phyloP scores from a whole-genome alignment of 352 stramenopile genomes.

The Albugo candida region DNA sequence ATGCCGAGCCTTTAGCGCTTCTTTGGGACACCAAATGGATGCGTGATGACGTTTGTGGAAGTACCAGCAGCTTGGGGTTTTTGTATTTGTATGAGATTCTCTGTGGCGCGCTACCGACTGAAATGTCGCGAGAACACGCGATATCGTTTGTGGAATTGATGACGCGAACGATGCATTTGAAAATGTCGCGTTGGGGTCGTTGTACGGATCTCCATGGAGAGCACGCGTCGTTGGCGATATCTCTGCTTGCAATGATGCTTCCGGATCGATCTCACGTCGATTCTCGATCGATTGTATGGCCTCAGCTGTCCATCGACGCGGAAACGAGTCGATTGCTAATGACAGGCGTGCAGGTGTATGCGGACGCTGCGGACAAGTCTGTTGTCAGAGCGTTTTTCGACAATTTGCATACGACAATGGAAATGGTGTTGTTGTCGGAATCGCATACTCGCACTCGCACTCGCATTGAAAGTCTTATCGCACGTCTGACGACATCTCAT shows the following conservation, averaged over 20 bases:
- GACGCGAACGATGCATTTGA: slow-evolving; percentile 59
- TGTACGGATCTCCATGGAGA: slow-evolving; percentile 73
- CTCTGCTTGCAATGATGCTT: slow-evolving; percentile 52
- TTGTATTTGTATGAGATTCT: slow-evolving; percentile 74
- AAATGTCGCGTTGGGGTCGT: slow-evolving; percentile 64
- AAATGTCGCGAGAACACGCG: slow-evolving; percentile 20
- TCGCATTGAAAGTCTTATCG: not conserved
- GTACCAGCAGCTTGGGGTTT: slow-evolving; percentile 57
- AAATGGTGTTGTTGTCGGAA: too few relatives aligned
- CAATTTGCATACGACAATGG: slow-evolving; percentile 8
- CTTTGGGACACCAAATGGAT: slow-evolving; percentile 71
- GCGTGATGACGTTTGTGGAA: slow-evolving; percentile 62
- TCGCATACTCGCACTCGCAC: too few relatives aligned
- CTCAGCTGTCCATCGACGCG: slow-evolving; percentile 33
- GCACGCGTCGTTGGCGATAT: slow-evolving; percentile 63
- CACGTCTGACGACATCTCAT: not conserved
- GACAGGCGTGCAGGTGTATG: slow-evolving; percentile 64
- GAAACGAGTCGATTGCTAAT: slow-evolving; percentile 51
- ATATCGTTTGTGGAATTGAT: slow-evolving; percentile 56
- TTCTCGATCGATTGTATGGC: slow-evolving; percentile 16
- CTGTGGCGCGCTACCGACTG: slow-evolving; percentile 44
- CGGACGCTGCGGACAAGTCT: slow-evolving; percentile 50
- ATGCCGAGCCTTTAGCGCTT: slow-evolving; percentile 28
- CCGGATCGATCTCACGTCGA: slow-evolving; percentile 15
- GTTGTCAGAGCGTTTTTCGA: slow-evolving; percentile 77